Base-by-base conservation (phyloP, 2,329 filamentous ascomycete genomes). In the Curvularia eragrostidis region DNA sequence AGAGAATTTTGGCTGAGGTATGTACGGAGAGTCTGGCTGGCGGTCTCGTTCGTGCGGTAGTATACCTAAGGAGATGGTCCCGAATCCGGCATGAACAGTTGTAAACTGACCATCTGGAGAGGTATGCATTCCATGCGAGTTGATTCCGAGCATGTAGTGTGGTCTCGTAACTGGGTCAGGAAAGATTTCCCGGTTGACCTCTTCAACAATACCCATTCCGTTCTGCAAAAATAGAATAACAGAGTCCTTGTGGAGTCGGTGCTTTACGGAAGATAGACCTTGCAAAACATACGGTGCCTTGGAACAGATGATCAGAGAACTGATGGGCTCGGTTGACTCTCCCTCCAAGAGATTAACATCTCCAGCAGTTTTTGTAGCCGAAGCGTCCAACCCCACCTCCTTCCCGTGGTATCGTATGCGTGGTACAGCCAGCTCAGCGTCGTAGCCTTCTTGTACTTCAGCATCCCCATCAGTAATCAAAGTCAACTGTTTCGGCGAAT, bases 201-300 rank as follows among this genome's bases (percentile, higher is more conserved):
- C 84, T 48, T 98, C 93, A n/a, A 92, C 82, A 1, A 92, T 80
- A 0, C 95, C 94, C 76, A 98, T 85, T 1, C 93, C 92, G 61
- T 94, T 91, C 55, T 92, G 89, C 54, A 96, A 75, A 54, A 96
- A 84, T 58, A 90, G 87, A 7, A 97, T 84, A 0, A 91, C 90
- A 1, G 89, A 91, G 26, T 86, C 79, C 2, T 84, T 80, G 42
- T 85, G 82, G n/a, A 96, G 78, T 9, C 91, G 85, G 61, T 87
- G 83, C 2, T 88, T 83, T 51, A 96, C 85, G 1, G 84, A 77
- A 6, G 84, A 80, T 13, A 97, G 76, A 39, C 90, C 89, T 1
- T 83, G 78, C n/a, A 91, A 75, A 0, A 91, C 90, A 36, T 85
- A 79, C 2, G 85, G 79, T 0, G 92, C 86, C 76, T 97, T 97